phyloP scores from a whole-genome alignment of 345 rosid genomes.

The Litchi chinensis region DNA sequence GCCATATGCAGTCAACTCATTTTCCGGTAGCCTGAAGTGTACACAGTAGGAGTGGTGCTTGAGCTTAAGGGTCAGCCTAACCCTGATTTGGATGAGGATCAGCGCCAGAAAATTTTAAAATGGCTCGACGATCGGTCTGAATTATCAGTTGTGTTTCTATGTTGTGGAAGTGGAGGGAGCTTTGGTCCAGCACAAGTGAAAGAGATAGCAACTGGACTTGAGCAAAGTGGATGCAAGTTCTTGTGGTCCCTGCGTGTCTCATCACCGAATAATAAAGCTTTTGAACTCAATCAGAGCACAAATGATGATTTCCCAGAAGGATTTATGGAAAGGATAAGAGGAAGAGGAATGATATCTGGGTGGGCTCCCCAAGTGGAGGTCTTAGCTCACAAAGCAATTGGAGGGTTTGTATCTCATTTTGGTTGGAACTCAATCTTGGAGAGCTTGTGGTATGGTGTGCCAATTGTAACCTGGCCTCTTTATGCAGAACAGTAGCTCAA shows the following conservation, averaged over 20 bases:
- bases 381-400: slow-evolving; percentile 32
- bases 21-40: slow-evolving; percentile 30
- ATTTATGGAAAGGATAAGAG: slow-evolving; percentile 27
- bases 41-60: slow-evolving; percentile 46
- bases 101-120: slow-evolving; percentile 23
- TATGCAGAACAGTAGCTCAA: slow-evolving; percentile 54
- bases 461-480: slow-evolving; percentile 51
- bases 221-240: slow-evolving; percentile 33
- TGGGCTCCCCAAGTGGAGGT: slow-evolving; percentile 52
- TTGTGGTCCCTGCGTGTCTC: slow-evolving; percentile 32
- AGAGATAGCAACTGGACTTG: slow-evolving; percentile 50
- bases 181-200: slow-evolving; percentile 33
- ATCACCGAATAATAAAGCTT: background rate
- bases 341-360: slow-evolving; percentile 31
- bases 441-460: slow-evolving; percentile 52
- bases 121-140: slow-evolving; percentile 57
- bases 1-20: slow-evolving; percentile 32
- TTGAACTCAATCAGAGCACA: background rate
- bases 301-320: slow-evolving; percentile 31
- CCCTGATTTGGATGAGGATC: slow-evolving; percentile 22
- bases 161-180: slow-evolving; percentile 53
- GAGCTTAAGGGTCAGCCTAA: slow-evolving; percentile 27
- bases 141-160: slow-evolving; percentile 48
- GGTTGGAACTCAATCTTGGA: slow-evolving; percentile 55
- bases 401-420: slow-evolving; percentile 51